A percentile compares a stretch with the other conserved stretches of the same genome.
Conservation (phyloP, 768 basidiomycete genomes). For the Chiua virens region DNA sequence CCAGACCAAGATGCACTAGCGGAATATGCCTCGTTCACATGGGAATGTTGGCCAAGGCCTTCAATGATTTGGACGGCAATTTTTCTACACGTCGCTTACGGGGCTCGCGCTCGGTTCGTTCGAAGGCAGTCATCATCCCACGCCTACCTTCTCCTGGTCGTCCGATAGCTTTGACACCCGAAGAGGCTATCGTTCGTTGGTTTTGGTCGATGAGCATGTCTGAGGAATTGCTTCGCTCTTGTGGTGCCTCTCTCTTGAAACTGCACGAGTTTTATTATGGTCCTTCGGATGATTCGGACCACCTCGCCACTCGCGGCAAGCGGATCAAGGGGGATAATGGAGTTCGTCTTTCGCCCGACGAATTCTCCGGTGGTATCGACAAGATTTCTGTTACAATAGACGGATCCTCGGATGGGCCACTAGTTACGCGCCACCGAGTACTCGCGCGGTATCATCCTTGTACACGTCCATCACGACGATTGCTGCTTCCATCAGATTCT, state of each 20-base stretch:
- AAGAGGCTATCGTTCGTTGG: slow-evolving; percentile 21
- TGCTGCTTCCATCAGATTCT: slow-evolving; percentile 19
- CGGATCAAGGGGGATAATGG: slow-evolving; percentile 4
- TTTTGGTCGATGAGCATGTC: slow-evolving; percentile 22
- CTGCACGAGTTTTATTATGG: neutral
- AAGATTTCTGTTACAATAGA: neutral
- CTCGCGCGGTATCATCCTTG: slow-evolving; percentile 19
- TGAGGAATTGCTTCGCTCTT: neutral
- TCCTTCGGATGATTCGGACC: neutral
- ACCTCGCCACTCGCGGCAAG: slow-evolving; percentile 1
- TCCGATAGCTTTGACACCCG: slow-evolving; percentile 13
- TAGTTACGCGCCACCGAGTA: slow-evolving; percentile 1
- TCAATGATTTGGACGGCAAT: slow-evolving; percentile 13
- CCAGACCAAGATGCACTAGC: slow-evolving; percentile 28
- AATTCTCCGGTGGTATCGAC: neutral
- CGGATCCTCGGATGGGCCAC: slow-evolving; percentile 16
- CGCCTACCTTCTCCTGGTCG: slow-evolving; percentile 25
- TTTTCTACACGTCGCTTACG: neutral
- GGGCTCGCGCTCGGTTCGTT: slow-evolving; percentile 3
- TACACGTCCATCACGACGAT: slow-evolving; percentile 11
- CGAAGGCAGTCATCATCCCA: slow-evolving; percentile 23
- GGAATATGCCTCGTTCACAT: slow-evolving; percentile 11
- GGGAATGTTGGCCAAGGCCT: slow-evolving; percentile 22
- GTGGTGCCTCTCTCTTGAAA: neutral
- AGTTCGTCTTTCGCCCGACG: slow-evolving; percentile 19